These are phyloP conservation scores for Phytomonas serpens DNA, from an alignment of 208 protist species.

Conservation along the genomic window DNA sequence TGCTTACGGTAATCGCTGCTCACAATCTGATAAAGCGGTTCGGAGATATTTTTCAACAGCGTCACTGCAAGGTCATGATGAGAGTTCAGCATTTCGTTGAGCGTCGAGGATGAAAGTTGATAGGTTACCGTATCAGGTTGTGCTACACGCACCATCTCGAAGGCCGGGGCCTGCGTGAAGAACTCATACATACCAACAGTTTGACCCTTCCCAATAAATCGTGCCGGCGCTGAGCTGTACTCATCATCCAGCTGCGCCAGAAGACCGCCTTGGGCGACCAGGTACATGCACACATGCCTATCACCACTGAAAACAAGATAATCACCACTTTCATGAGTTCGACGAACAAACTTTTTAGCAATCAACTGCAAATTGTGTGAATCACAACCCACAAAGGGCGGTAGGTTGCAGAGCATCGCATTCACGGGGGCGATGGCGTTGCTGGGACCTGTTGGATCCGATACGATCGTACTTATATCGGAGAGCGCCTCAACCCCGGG, in stretches of 20 bases:
- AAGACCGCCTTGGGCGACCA: constrained; percentile 59
- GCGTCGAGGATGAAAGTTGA: constrained; percentile 53
- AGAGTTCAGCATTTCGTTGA: constrained; percentile 69
- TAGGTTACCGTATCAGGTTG: constrained; percentile 68
- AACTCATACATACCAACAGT: constrained; percentile 79
- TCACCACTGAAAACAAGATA: constrained; percentile 57
- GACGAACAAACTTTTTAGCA: constrained; percentile 52
- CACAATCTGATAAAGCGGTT: constrained; percentile 53
- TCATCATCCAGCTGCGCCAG: constrained; percentile 43
- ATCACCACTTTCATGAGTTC: constrained; percentile 57
- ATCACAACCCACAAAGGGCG: constrained; percentile 67
- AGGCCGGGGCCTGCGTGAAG: constrained; percentile 50
- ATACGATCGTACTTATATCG: constrained; percentile 30
- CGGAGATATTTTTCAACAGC: constrained; percentile 72
- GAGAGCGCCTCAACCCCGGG: constrained; percentile 83
- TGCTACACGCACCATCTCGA: constrained; percentile 63
- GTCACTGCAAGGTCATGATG: constrained; percentile 67
- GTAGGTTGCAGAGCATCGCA: constrained; percentile 53
- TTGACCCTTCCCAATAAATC: constrained; percentile 47
- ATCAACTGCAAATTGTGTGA: constrained; percentile 56
- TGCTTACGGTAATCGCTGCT: constrained; percentile 52
- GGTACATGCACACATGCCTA: constrained; percentile 46
- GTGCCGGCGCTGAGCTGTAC: constrained; percentile 39
- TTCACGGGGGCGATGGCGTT: constrained; percentile 21
- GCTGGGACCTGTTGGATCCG: constrained; percentile 6